Percentiles rank a stretch among this genome's conserved stretches.
phyloP scores from a whole-genome alignment of 371 early-diverging fungal genomes.

The Syncephalastrum racemosum region DNA sequence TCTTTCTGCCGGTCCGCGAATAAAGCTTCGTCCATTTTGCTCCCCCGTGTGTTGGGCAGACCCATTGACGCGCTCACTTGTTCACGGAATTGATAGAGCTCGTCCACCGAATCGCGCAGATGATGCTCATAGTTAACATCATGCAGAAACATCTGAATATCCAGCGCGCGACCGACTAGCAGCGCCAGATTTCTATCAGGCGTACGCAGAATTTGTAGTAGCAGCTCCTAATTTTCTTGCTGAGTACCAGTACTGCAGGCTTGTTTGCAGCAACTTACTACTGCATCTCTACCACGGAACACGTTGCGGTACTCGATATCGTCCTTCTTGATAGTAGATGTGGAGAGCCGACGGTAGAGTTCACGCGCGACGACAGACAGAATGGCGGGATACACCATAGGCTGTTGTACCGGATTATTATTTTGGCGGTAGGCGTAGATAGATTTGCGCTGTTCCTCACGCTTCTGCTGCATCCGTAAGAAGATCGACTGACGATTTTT shows the following conservation, averaged over 20 bases:
- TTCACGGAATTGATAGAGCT: constrained; percentile 65
- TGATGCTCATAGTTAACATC: constrained; percentile 80
- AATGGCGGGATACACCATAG: constrained; percentile 67
- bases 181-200: constrained; percentile 81
- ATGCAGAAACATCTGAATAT: constrained; percentile 79
- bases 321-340: constrained; percentile 64
- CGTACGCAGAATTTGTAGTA: constrained; percentile 64
- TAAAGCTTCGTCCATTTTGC: not conserved
- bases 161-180: constrained; percentile 76
- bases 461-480: constrained; percentile 34
- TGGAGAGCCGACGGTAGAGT: constrained; percentile 51
- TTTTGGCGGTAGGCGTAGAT: constrained; percentile 33
- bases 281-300: constrained; percentile 81
- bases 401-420: constrained; percentile 10
- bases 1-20: constrained; percentile 3
- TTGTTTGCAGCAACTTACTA: constrained; percentile 49
- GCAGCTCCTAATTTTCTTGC: constrained; percentile 47
- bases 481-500: constrained; percentile 12
- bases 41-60: constrained; percentile 4
- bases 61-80: constrained; percentile 14
- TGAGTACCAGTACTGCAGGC: not conserved
- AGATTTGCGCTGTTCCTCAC: constrained; percentile 34
- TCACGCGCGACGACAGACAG: constrained; percentile 75
- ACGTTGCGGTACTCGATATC: constrained; percentile 75
- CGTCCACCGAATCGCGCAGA: constrained; percentile 69